These are phyloP conservation scores for Karstenula rhodostoma DNA, from an alignment of 2,329 filamentous ascomycete genomes.

Conservation along the genomic window DNA sequence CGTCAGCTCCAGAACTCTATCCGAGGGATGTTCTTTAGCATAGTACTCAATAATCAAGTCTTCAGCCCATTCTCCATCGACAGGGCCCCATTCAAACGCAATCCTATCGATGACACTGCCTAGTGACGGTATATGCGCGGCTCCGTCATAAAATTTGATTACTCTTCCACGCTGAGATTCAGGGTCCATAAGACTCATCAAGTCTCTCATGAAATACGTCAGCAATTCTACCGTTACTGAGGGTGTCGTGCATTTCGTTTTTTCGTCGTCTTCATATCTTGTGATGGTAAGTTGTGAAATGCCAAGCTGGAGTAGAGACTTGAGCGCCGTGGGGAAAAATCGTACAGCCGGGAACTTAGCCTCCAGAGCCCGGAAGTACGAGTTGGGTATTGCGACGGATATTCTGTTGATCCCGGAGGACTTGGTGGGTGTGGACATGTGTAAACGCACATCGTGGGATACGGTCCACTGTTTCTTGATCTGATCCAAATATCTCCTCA, in stretches of 20 bases:
- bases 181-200: constrained; percentile 1
- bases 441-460: not conserved
- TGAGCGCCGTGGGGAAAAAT: not conserved
- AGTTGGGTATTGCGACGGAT: constrained; percentile 5
- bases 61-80: not conserved
- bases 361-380: constrained; percentile 8
- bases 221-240: not conserved
- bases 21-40: not conserved
- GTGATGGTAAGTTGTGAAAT: not conserved
- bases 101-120: not conserved
- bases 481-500: not conserved
- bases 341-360: constrained; percentile 1
- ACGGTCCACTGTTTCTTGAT: not conserved
- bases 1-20: not conserved
- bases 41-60: constrained; percentile 3
- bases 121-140: not conserved
- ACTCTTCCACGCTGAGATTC: not conserved
- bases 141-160: not conserved
- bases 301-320: not conserved
- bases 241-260: not conserved
- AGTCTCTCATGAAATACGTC: constrained; percentile 1
- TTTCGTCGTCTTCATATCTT: constrained; percentile 4
- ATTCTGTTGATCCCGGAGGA: not conserved
- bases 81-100: constrained; percentile 2
- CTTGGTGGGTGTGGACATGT: not conserved